These are phyloP conservation scores for Penicillium frequentans DNA, from an alignment of 2,329 filamentous ascomycete genomes.

Conservation along the genomic window DNA sequence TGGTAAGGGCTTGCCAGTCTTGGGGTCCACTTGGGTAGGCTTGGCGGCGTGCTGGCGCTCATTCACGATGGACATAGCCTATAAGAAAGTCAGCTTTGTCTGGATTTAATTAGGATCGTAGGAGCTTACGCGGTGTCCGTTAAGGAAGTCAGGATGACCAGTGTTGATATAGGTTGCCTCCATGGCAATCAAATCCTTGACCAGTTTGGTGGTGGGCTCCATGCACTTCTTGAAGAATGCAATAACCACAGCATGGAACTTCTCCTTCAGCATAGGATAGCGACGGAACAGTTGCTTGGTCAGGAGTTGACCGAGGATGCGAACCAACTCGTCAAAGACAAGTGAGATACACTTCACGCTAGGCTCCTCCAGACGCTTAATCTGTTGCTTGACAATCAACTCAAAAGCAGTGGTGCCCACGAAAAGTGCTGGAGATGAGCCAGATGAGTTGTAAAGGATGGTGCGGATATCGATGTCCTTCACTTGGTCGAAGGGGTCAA, in stretches of 20 bases:
- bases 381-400: slow-evolving; percentile 97
- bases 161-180: slow-evolving; percentile 98
- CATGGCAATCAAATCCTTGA: slow-evolving; percentile 90
- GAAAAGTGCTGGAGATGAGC: slow-evolving; percentile 92
- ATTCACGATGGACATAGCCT: slow-evolving; percentile 97
- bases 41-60: slow-evolving; percentile 78
- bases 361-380: slow-evolving; percentile 92
- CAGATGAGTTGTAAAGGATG: slow-evolving; percentile 98
- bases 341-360: slow-evolving; percentile 96
- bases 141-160: slow-evolving; percentile 95
- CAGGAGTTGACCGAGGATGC: slow-evolving; percentile 87
- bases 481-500: slow-evolving; percentile 95
- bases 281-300: slow-evolving; percentile 86
- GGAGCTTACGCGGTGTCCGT: slow-evolving; percentile 75
- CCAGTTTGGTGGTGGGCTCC: slow-evolving; percentile 97
- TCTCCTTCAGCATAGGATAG: slow-evolving; percentile 94
- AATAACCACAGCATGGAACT: slow-evolving; percentile 91
- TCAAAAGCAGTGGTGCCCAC: slow-evolving; percentile 98
- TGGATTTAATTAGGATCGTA: not conserved
- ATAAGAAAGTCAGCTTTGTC: slow-evolving; percentile 20
- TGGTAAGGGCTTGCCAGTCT: slow-evolving; percentile 94
- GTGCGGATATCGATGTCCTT: slow-evolving; percentile 98
- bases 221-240: slow-evolving; percentile 96
- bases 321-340: slow-evolving; percentile 95
- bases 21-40: slow-evolving; percentile 94